Base-by-base conservation (phyloP, 179 eudicot genomes). In the Spergularia azorica region DNA sequence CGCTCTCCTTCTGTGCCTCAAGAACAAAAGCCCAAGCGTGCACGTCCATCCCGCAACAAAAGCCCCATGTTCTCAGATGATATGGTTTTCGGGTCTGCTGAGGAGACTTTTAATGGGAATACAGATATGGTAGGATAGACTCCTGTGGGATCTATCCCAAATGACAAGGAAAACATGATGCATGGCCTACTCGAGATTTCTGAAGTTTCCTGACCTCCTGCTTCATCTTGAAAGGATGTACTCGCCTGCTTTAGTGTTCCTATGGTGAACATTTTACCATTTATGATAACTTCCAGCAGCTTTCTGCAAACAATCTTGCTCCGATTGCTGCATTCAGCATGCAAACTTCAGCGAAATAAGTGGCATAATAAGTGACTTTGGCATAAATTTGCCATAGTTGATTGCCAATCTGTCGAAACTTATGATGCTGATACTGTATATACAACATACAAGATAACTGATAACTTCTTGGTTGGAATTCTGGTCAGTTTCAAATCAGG, bases 21-120 rank as follows among this genome's bases (percentile, higher is more conserved):
- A 60, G 77, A 83, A 46, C 76, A 39, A 61, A 83, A 74, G 77
- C 43, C 84, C 59, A 80, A 77, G 67, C 77, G 73, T 50, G 21
- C 74, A 52, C 65, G 81, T 20, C 84, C 72, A 50, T 36, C 79
- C 70, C 75, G 80, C 48, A 32, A 15, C 75, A 82, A 82, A 70
- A 78, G 63, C 76, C 4, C 76, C 62, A 38, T 38, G 55, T 67
- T 39, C 59, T 58, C 74, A 13, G 50, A 48, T 60, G 46, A 12
- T 46, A 17, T 63, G 41, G 48, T 20, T 21, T 72, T 50, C 13
- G 61, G 32, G 50, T 56, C 36, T n/a, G 69, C 17, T 36, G 73
- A 51, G 10, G 46, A 46, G 46, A 65, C 48, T 14, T 59, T 54
- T 73, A 73, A 74, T 75, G 82, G 64, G 12, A 69, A 62, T 13